Base-by-base conservation (phyloP, 2,329 filamentous ascomycete genomes). In the Curvularia lunata region DNA sequence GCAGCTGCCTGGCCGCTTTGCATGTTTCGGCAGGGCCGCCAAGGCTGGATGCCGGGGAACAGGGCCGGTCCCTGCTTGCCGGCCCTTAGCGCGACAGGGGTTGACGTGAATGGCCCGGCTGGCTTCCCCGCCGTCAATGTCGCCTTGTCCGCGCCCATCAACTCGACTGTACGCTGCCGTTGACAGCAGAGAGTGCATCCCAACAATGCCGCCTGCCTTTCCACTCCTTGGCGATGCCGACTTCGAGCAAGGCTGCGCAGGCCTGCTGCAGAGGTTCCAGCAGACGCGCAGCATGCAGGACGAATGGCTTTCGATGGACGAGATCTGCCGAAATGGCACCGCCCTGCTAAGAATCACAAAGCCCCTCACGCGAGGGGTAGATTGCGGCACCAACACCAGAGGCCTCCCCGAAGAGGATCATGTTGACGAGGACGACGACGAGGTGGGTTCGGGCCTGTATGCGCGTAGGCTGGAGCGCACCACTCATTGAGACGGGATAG, bases 211-310 rank as follows among this genome's bases (percentile, higher is more conserved):
- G 30, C 42, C 57, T 4, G 48, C 50, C 9, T 76, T 75, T 52
- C 75, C 75, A 8, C 65, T 63, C n/a, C 54, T 78, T 12, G 64
- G 63, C 7, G 43, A 55, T 4, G 18, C 59, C 5, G 72, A 75
- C 23, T 78, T 78, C 45, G 48, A 64, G 7, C 32, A 63, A 42
- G 75, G 68, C 43, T 75, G 73, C 54, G 27, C 48, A 10, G 16
- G 54, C 1, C 27, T 77, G 13, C 46, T 59, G 19, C 46, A 55
- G 12, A 27, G 45, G 12, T 74, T 69, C 52, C 50, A 60, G 18
- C 49, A 53, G 43, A 45, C 55, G 27, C 49, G 48, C 10, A 54
- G 58, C 37, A 19, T 45, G 25, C 72, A 71, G 50, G 34, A 57
- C 16, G 66, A 65, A 32, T 75, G 71, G 72, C 43, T 58, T 7